Evolutionary conservation across 129 eudicot species (phyloP), one percentile per base, ranked within the genome.

Genomic region (Tagetes patula): DNA sequence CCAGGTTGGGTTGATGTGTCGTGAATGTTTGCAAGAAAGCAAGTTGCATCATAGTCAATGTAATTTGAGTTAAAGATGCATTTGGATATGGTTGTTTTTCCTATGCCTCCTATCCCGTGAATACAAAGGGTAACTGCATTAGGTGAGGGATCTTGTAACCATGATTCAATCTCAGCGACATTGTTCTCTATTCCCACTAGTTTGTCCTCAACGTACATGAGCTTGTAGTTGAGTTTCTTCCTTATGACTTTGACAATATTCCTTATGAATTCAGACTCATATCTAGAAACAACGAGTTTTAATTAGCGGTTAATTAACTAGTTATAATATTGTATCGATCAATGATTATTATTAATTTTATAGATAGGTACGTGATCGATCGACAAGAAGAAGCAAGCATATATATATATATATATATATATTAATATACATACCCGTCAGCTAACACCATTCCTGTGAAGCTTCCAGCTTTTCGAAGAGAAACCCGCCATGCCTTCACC

Each of bases 41-140:
- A 58, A 52, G 78, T 70, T 6, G 45, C 64, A 48, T 76, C 70
- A 70, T 52, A 70, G 1, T 11, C 62, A 3, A 13, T 56, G 14
- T 2, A 63, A 46, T 81, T 65, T 8, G 36, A n/a, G 63, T 71
- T 81, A 65, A 3, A 81, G n/a, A 62, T 65, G 63, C 50, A 65
- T 71, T 46, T 81, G 30, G 81, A 77, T 3, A 70, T 71, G 14
- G 85, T 81, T 33, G 75, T 75, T 56, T 81, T 81, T 27, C 81
- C 75, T 0, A 81, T 81, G 34, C 84, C 84, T 53, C 84, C 78
- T 49, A 75, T 75, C 31, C 81, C 63, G 0, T 55, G 1, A 55
- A 55, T 55, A 6, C 1, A 55, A 55, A 55, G 37, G 62, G 2
- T 20, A 55, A 2, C 37, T 55, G 62, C 37, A 49, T 52, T 9